These are phyloP conservation scores for Penicillium desertorum DNA, from an alignment of 495 filamentous ascomycete species.

Conservation along the genomic window DNA sequence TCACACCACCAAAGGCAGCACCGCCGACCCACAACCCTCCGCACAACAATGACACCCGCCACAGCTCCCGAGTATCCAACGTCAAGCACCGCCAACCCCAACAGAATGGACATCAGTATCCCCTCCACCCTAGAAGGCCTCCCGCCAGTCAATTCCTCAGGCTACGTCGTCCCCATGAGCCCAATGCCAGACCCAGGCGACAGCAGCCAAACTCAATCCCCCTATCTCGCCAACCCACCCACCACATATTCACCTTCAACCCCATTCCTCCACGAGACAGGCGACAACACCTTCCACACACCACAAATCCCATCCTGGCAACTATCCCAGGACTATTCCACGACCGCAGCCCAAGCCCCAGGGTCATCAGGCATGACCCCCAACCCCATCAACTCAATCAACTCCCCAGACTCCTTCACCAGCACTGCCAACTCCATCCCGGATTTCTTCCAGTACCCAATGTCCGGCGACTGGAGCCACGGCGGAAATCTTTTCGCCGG, in stretches of 20 bases:
- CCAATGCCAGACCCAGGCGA: conserved; percentile 8
- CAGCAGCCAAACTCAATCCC: conserved; percentile 3
- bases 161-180: conserved; percentile 43
- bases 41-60: conserved; percentile 12
- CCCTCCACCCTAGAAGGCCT: conserved; percentile 39
- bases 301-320: conserved; percentile 13
- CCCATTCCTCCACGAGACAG: conserved; percentile 5
- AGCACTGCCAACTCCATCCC: conserved; percentile 23
- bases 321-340: conserved; percentile 15
- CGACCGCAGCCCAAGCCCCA: conserved; percentile 10
- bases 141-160: conserved; percentile 40
- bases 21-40: conserved; percentile 16
- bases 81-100: conserved; percentile 7
- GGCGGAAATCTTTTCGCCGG: conserved; percentile 32
- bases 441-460: conserved; percentile 41
- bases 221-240: conserved; percentile 7
- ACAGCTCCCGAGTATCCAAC: conserved; percentile 5
- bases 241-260: conserved; percentile 15
- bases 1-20: conserved; percentile 16
- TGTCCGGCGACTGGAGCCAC: conserved; percentile 41
- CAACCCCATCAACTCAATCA: conserved; percentile 3
- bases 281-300: conserved; percentile 1
- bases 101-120: conserved; percentile 23
- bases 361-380: background rate
- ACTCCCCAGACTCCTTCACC: conserved; percentile 29